A percentile compares a stretch with the other conserved stretches of the same genome.
Evolutionary conservation across 306 rosid species (phyloP).

Genomic region (Boehmeria nivea): DNA sequence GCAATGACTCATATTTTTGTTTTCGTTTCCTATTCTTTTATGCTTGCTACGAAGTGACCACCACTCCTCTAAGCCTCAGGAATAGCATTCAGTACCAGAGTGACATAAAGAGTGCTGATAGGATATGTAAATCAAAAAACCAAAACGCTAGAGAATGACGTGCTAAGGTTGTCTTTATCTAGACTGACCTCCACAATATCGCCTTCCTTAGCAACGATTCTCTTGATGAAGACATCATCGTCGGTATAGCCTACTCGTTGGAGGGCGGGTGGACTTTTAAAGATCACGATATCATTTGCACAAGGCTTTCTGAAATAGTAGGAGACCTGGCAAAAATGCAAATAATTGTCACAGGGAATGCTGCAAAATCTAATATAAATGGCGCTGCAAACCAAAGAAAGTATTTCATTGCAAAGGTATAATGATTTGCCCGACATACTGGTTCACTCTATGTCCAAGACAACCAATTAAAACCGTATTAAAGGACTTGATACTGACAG

Average conservation of each 20-base stretch:
- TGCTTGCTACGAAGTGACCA: too few relatives aligned
- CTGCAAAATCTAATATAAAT: conserved; percentile 4
- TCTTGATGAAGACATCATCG: conserved; percentile 87
- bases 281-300: conserved; percentile 85
- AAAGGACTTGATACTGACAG: too few relatives aligned
- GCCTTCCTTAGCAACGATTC: conserved; percentile 88
- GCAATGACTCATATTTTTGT: too few relatives aligned
- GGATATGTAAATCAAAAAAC: background rate
- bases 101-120: background rate
- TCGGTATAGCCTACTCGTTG: conserved; percentile 92
- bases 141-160: background rate
- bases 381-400: conserved; percentile 8
- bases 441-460: background rate
- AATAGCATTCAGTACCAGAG: background rate
- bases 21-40: too few relatives aligned
- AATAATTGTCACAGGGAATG: conserved; percentile 7
- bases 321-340: conserved; percentile 58
- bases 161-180: conserved; percentile 1
- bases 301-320: conserved; percentile 94
- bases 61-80: too few relatives aligned
- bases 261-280: conserved; percentile 92
- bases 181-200: conserved; percentile 78
- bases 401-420: conserved; percentile 4
- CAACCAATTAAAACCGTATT: too few relatives aligned
- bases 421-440: background rate